Evolutionary conservation across 2,329 filamentous ascomycete genomes (phyloP), one percentile per base, ranked within the genome.

Genomic region (Septoria petroselini): DNA sequence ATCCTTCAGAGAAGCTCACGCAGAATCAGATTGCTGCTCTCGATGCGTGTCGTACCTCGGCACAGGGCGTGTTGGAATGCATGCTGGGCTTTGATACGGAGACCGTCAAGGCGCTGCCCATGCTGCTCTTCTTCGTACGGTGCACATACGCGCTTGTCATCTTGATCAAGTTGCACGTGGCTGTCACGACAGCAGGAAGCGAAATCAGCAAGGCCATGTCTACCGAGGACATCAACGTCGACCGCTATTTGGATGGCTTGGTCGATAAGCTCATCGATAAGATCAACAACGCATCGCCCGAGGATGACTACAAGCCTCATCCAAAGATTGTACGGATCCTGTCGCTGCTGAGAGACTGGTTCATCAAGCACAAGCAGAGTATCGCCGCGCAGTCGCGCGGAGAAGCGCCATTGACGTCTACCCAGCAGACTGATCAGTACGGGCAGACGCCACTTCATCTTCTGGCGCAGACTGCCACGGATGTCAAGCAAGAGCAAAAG

Each of bases 101-200:
- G 11, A 68, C 65, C 2, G 65, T 76, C 23, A 62, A 70, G 23
- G 67, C 67, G 0, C 56, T 76, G 3, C 75, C 75, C 6, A 73
- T 76, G 39, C 72, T 76, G 38, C 51, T 64, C 4, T 62, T 56
- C 38, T 63, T 79, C 60, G 77, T 81, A 14, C 74, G 78, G 30
- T 73, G 76, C 39, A 75, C 77, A 8, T 82, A 81, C 59, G 76
- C 78, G 11, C 71, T 79, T 17, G 76, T 82, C 4, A 75, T 80
- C 25, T 69, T 82, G 6, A 79, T 81, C 66, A 82, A 81, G 59
- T 75, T 82, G 70, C 80, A 78, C 65, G 77, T 80, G 40, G 76
- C 77, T 1, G 71, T 76, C 5, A 74, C 71, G 3, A 70, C 68
- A n/a, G 73, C 74, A 3, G 69, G 69, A 15, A 68, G 63, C 15